phyloP scores from a whole-genome alignment of 116 monocot genomes.

The Trichopus zeylanicus region DNA sequence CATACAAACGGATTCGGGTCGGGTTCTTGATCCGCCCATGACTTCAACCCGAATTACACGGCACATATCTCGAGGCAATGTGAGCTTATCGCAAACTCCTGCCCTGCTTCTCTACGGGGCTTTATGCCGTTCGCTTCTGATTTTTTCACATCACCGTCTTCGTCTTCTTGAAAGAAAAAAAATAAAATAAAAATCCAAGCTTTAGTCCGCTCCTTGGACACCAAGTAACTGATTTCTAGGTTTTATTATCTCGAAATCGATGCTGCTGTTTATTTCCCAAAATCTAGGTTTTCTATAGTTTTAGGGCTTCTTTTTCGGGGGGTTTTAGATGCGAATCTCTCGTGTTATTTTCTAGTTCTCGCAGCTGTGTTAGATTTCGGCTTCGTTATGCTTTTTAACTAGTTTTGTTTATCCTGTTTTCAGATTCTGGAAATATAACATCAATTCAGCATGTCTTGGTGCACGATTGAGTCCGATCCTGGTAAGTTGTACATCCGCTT shows the following conservation, averaged over 20 bases:
- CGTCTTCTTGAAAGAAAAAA: too few relatives aligned
- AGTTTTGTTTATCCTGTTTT: neutral
- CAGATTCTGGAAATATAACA: neutral
- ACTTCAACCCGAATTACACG: too few relatives aligned
- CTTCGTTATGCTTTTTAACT: neutral
- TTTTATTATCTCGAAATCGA: neutral
- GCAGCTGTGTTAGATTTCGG: neutral
- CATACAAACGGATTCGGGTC: too few relatives aligned
- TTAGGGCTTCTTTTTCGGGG: neutral
- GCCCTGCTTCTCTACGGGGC: too few relatives aligned
- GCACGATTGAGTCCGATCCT: slow-evolving; percentile 43
- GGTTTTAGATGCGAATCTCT: neutral
- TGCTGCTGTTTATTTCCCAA: neutral
- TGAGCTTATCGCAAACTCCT: too few relatives aligned
- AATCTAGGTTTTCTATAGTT: neutral
- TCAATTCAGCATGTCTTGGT: slow-evolving; percentile 33
- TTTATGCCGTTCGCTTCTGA: too few relatives aligned
- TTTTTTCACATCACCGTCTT: too few relatives aligned
- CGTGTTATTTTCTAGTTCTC: neutral
- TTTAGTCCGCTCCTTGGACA: neutral
- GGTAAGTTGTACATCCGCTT: slow-evolving; percentile 9
- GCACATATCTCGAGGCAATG: too few relatives aligned
- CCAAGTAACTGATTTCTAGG: neutral
- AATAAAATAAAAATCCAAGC: too few relatives aligned
- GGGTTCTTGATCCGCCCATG: too few relatives aligned